Conservation (phyloP, 2,329 filamentous ascomycete genomes). For the Curvularia verruculosa region DNA sequence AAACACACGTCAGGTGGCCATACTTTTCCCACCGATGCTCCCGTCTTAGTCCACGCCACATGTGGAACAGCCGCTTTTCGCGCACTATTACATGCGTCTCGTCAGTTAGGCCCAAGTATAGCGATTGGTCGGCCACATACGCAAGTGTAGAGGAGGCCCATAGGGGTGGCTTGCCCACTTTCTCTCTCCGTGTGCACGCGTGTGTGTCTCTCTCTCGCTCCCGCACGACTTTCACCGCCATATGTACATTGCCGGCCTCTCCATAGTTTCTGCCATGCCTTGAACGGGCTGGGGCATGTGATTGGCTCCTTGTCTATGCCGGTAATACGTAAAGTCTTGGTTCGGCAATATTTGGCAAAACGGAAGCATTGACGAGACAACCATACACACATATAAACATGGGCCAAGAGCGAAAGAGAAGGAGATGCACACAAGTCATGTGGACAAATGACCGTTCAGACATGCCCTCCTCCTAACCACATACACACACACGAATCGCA, state of each 20-base stretch:
- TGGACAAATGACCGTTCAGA: conserved; percentile 3
- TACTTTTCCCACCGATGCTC: not conserved
- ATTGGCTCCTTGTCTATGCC: not conserved
- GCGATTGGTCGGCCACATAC: conserved; percentile 5
- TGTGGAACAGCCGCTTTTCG: not conserved
- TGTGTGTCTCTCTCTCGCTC: no score
- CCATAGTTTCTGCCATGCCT: conserved; percentile 2
- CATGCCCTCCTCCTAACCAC: not conserved
- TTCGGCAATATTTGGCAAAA: conserved; percentile 1
- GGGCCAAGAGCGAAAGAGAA: no score
- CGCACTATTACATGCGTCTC: not conserved
- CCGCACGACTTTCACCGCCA: conserved; percentile 9
- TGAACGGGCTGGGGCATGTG: not conserved
- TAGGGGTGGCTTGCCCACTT: not conserved
- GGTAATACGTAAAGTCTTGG: not conserved
- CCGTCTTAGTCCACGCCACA: not conserved
- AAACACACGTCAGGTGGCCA: not conserved
- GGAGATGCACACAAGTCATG: conserved; percentile 2
- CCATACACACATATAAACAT: not conserved
- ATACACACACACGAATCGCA: conserved; percentile 6
- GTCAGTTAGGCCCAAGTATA: conserved; percentile 2
- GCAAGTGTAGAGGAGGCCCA: not conserved
- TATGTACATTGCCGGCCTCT: conserved; percentile 13
- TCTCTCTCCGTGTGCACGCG: no score
- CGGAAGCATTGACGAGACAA: conserved; percentile 7